Evolutionary conservation across 768 basidiomycete species (phyloP).

Genomic region (Kwoniella dejecticola): DNA sequence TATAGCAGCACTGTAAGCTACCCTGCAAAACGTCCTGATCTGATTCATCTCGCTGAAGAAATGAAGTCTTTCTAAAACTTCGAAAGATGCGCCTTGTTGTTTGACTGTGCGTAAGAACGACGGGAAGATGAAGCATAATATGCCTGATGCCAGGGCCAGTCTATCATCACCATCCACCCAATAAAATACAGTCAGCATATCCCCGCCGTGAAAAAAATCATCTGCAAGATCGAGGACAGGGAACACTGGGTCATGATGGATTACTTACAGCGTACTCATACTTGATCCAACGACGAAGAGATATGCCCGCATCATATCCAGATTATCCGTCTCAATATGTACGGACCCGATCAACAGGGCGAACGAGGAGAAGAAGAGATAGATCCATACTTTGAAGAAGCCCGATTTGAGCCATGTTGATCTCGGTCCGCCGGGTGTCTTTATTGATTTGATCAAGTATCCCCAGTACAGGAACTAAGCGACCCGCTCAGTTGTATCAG

Average conservation of each 20-base stretch:
- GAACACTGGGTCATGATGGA: neutral
- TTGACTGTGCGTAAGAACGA: slow-evolving; percentile 28
- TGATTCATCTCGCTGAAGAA: slow-evolving; percentile 42
- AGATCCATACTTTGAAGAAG: slow-evolving; percentile 40
- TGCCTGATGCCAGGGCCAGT: slow-evolving; percentile 27
- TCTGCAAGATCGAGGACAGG: no score
- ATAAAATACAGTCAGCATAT: neutral
- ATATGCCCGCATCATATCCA: slow-evolving; percentile 40
- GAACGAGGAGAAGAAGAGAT: slow-evolving; percentile 9
- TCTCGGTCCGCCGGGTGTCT: slow-evolving; percentile 24
- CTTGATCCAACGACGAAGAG: slow-evolving; percentile 32
- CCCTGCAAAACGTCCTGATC: slow-evolving; percentile 31
- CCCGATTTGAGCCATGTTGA: slow-evolving; percentile 31
- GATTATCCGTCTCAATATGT: slow-evolving; percentile 37
- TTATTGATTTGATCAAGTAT: slow-evolving; percentile 39
- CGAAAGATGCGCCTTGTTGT: slow-evolving; percentile 31
- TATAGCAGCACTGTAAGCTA: slow-evolving; percentile 29
- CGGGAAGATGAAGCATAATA: slow-evolving; percentile 32
- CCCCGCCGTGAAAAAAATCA: neutral
- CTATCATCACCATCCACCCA: slow-evolving; percentile 16
- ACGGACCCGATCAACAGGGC: slow-evolving; percentile 28
- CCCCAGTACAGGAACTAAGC: slow-evolving; percentile 42
- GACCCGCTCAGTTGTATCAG: no score
- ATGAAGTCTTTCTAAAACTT: slow-evolving; percentile 40
- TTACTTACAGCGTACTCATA: slow-evolving; percentile 31